These are phyloP conservation scores for Globisporangium yorkense DNA, from an alignment of 352 stramenopile species.

Conservation along the genomic window DNA sequence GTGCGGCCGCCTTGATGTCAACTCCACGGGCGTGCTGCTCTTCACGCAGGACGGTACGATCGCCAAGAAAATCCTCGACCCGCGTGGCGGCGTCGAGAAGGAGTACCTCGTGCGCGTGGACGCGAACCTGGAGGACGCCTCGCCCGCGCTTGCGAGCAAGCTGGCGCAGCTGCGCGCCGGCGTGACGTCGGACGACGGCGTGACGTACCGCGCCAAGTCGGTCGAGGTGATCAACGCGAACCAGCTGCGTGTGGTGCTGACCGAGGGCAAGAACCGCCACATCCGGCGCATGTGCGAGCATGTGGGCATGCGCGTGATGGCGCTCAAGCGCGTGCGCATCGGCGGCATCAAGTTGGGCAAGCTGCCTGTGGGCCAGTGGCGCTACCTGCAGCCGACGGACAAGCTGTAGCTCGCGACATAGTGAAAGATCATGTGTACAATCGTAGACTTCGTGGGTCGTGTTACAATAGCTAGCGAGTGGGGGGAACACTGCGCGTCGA, in stretches of 20 bases:
- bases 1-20: slow-evolving; percentile 74
- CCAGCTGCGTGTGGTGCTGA: slow-evolving; percentile 86
- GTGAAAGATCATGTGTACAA: not conserved
- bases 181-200: slow-evolving; percentile 47
- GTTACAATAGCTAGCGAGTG: not conserved
- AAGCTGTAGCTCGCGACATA: slow-evolving; percentile 20
- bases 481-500: not conserved
- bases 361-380: slow-evolving; percentile 70
- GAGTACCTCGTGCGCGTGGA: slow-evolving; percentile 82
- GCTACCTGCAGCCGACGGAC: slow-evolving; percentile 71
- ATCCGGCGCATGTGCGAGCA: slow-evolving; percentile 95
- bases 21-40: slow-evolving; percentile 75
- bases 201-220: slow-evolving; percentile 71
- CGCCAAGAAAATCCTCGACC: slow-evolving; percentile 75
- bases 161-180: slow-evolving; percentile 43
- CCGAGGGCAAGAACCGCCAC: slow-evolving; percentile 94
- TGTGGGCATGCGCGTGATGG: slow-evolving; percentile 86
- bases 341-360: slow-evolving; percentile 79
- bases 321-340: slow-evolving; percentile 90
- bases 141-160: slow-evolving; percentile 50
- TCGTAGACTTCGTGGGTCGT: not conserved
- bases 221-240: slow-evolving; percentile 79
- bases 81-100: slow-evolving; percentile 67
- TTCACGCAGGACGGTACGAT: slow-evolving; percentile 80
- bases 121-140: slow-evolving; percentile 41